These are phyloP conservation scores for Heritiera littoralis DNA, from an alignment of 345 rosid genomes.

Conservation along the genomic window DNA sequence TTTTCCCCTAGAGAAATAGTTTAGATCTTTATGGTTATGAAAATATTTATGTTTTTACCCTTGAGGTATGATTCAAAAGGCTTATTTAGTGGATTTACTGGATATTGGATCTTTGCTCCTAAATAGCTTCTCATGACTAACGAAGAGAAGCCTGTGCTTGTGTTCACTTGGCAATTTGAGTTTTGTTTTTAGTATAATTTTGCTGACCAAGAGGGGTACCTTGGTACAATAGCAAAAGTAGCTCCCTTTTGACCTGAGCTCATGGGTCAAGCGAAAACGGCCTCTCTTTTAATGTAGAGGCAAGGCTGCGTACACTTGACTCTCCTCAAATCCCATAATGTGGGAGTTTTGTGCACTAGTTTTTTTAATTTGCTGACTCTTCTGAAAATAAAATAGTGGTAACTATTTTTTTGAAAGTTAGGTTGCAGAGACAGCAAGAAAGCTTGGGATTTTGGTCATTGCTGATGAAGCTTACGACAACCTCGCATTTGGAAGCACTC, in stretches of 20 bases:
- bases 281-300: too few relatives aligned
- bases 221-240: too few relatives aligned
- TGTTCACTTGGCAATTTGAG: background rate
- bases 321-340: too few relatives aligned
- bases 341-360: too few relatives aligned
- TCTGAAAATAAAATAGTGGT: background rate
- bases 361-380: too few relatives aligned
- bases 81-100: background rate
- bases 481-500: conserved; percentile 51
- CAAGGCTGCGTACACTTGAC: too few relatives aligned
- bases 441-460: conserved; percentile 61
- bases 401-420: background rate
- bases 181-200: background rate
- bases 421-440: conserved; percentile 63
- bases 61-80: background rate
- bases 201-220: too few relatives aligned
- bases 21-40: too few relatives aligned
- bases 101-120: background rate
- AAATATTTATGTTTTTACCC: too few relatives aligned
- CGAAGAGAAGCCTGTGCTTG: background rate
- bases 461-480: conserved; percentile 65
- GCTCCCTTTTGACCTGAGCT: too few relatives aligned
- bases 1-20: too few relatives aligned
- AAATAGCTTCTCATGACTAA: background rate
- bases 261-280: too few relatives aligned